Base-by-base conservation (phyloP, 441 rosid species). In the Erodium texanum region DNA sequence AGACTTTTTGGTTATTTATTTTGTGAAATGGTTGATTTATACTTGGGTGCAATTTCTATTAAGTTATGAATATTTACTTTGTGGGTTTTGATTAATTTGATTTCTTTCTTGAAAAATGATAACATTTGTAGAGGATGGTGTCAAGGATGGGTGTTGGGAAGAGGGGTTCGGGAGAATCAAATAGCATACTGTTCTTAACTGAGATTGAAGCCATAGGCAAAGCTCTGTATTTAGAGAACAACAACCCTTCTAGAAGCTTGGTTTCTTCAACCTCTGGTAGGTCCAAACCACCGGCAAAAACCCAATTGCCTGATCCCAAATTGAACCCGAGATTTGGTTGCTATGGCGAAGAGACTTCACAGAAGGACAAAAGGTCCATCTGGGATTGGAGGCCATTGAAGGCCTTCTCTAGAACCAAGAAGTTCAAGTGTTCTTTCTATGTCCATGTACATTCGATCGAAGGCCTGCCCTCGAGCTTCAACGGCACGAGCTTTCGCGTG, bases 311-410 rank as follows among this genome's bases (percentile, higher is more conserved):
- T 1, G 84, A 82, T 59, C 45, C 82, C 16, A 86, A 77, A 72
- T 73, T 68, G 1, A 85, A 79, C 81, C 22, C 38, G 23, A 76
- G 41, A 22, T 43, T 43, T 87, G 73, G 95, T 90, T 65, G 78
- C 89, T 32, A 93, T 85, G 69, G 56, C 14, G 83, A 82, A 62
- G 84, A 85, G 22, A 75, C 79, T 15, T 77, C 83, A 5, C 84
- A 79, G 36, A 87, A 89, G 80, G 93, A 89, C 65, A 92, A 89
- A 81, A 89, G 81, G 75, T 84, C 96, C 4, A 72, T 89, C 67
- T 89, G 96, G 96, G 89, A 86, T 67, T 89, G 98, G 92, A 83
- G 76, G 86, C 89, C 96, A 0, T 78, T 90, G 71, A 93, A 88
- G 74, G 96, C 95, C 27, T 78, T 93, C 62, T 84, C 96, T 43